phyloP scores from a whole-genome alignment of 768 basidiomycete species.

The Lepiota brunneoincarnata region DNA sequence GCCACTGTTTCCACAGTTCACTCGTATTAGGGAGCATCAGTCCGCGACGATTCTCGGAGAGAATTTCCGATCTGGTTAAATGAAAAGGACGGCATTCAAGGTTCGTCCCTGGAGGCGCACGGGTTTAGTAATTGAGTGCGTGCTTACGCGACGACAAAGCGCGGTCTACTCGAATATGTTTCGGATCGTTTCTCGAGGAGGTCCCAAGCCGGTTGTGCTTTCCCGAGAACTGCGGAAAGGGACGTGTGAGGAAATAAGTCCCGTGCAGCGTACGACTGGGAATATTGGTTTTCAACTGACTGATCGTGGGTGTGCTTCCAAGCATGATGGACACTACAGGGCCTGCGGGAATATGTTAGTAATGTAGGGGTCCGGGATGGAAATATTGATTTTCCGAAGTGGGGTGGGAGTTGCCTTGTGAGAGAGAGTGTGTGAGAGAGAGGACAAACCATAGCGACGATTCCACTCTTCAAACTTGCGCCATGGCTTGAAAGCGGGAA shows the following conservation, averaged over 20 bases:
- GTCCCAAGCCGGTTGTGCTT: conserved; percentile 26
- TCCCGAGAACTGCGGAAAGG: conserved; percentile 22
- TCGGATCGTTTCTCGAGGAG: conserved; percentile 29
- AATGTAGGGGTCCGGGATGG: background rate
- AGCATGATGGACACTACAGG: conserved; percentile 39
- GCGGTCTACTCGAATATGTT: conserved; percentile 31
- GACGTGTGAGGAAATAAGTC: background rate
- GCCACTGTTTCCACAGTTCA: conserved; percentile 45
- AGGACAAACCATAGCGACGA: conserved; percentile 36
- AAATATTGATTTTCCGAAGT: background rate
- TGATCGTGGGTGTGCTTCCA: conserved; percentile 39
- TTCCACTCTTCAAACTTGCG: conserved; percentile 46
- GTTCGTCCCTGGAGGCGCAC: too few relatives aligned
- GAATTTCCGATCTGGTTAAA: conserved; percentile 36
- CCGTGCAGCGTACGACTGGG: background rate
- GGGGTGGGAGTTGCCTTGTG: too few relatives aligned
- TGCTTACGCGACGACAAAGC: conserved; percentile 26
- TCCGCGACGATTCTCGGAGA: conserved; percentile 44
- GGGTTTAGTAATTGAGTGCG: background rate
- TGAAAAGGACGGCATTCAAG: background rate
- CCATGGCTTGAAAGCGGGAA: conserved; percentile 46
- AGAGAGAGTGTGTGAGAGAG: background rate
- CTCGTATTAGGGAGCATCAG: conserved; percentile 41
- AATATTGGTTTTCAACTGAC: conserved; percentile 19
- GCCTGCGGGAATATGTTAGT: conserved; percentile 22